These are phyloP conservation scores for Sugiyamaella valdiviana DNA, from an alignment of 805 yeast species.

Conservation along the genomic window DNA sequence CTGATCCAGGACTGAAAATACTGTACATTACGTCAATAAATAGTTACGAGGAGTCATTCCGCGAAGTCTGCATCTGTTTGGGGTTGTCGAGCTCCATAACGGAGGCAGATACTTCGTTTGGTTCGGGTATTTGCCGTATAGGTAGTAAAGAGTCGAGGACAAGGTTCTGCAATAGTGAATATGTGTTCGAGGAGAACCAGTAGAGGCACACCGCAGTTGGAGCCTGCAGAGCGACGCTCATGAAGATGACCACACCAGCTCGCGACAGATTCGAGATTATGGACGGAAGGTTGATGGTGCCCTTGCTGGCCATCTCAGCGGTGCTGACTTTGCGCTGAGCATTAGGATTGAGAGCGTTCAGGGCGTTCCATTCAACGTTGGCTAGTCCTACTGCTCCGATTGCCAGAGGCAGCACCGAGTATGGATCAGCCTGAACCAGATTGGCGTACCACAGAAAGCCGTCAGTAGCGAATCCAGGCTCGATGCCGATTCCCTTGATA, in stretches of 20 bases:
- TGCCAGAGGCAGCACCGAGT: slow-evolving; percentile 58
- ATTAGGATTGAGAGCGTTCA: slow-evolving; percentile 35
- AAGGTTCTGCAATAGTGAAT: slow-evolving; percentile 69
- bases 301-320: slow-evolving; percentile 23
- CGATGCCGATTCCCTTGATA: slow-evolving; percentile 29
- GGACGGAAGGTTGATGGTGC: slow-evolving; percentile 26
- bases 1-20: slow-evolving; percentile 17
- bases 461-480: slow-evolving; percentile 36
- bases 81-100: not conserved
- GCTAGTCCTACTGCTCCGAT: slow-evolving; percentile 66
- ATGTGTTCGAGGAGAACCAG: slow-evolving; percentile 83
- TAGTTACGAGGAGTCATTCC: not conserved
- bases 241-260: slow-evolving; percentile 68
- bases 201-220: slow-evolving; percentile 78
- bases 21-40: slow-evolving; percentile 1
- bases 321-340: slow-evolving; percentile 3
- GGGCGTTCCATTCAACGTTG: slow-evolving; percentile 82
- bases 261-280: slow-evolving; percentile 62
- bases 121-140: slow-evolving; percentile 29
- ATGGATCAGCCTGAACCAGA: slow-evolving; percentile 55
- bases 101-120: not conserved
- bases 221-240: slow-evolving; percentile 80
- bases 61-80: not conserved
- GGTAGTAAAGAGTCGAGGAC: slow-evolving; percentile 64
- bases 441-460: slow-evolving; percentile 59